These are phyloP conservation scores for Cryphonectria naterciae DNA, from an alignment of 2,329 filamentous ascomycete species.

Conservation along the genomic window DNA sequence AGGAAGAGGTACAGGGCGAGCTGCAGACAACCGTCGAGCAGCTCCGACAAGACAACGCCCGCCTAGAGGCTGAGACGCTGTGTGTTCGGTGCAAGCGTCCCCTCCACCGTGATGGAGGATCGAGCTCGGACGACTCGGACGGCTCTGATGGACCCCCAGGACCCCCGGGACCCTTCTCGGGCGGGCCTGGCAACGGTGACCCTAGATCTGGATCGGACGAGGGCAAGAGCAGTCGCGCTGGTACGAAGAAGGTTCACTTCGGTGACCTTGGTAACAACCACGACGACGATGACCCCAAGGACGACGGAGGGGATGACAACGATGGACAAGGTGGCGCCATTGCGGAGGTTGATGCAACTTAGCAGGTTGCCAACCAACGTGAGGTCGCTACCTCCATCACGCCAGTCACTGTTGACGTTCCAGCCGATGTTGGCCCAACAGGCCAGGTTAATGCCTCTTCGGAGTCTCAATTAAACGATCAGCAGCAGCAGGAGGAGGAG, in stretches of 20 bases:
- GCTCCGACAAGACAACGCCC: background rate
- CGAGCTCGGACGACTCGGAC: background rate
- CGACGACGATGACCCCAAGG: background rate
- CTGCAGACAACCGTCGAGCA: background rate
- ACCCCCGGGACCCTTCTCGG: background rate
- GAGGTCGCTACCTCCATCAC: background rate
- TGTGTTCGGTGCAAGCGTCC: background rate
- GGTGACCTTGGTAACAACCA: background rate
- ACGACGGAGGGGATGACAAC: conserved; percentile 2
- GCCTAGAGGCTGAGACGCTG: background rate
- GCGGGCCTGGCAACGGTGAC: background rate
- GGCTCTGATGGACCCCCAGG: background rate
- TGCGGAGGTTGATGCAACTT: background rate
- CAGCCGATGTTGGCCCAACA: background rate
- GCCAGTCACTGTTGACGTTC: background rate
- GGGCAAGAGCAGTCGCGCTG: background rate
- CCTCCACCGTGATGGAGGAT: background rate
- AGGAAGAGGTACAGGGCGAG: background rate
- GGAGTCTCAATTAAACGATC: background rate
- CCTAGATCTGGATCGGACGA: background rate
- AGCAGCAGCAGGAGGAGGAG: background rate
- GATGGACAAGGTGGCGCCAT: conserved; percentile 1
- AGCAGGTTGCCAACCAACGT: background rate
- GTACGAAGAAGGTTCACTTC: background rate
- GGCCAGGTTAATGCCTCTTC: background rate